phyloP scores from a whole-genome alignment of 1,284 basidiomycete species.

The Ustilago curta region DNA sequence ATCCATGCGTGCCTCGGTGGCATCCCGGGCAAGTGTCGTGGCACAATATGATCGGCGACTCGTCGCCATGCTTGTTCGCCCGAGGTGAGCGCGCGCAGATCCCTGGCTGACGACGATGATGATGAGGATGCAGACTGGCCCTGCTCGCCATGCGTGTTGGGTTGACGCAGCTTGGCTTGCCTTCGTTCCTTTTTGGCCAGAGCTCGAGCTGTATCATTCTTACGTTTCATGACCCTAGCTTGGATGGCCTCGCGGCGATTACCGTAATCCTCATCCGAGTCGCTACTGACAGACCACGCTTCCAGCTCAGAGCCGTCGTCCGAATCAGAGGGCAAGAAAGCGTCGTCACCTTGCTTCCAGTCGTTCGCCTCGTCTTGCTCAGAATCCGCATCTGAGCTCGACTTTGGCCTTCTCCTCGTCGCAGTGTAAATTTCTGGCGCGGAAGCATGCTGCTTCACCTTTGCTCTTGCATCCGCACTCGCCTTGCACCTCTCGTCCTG shows the following conservation, averaged over 20 bases:
- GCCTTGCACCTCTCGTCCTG: constrained; percentile 11
- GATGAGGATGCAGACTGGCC: not conserved
- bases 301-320: constrained; percentile 46
- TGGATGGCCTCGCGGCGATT: constrained; percentile 35
- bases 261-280: constrained; percentile 34
- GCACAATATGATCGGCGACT: constrained; percentile 53
- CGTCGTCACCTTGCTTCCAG: constrained; percentile 25
- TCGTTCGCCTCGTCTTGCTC: not conserved
- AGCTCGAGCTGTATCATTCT: constrained; percentile 19
- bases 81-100: constrained; percentile 35
- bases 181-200: constrained; percentile 27
- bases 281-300: constrained; percentile 46
- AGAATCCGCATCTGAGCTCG: constrained; percentile 2
- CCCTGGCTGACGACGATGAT: constrained; percentile 16
- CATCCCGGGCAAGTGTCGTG: constrained; percentile 54
- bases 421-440: constrained; percentile 14
- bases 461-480: constrained; percentile 13
- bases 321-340: constrained; percentile 53
- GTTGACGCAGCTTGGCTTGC: constrained; percentile 22
- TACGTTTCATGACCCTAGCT: constrained; percentile 33
- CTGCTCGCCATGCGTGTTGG: not conserved
- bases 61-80: constrained; percentile 51
- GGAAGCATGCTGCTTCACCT: constrained; percentile 7
- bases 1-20: constrained; percentile 61
- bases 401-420: not conserved